Evolutionary conservation across 768 basidiomycete genomes (phyloP), one percentile per base, ranked within the genome.

Genomic region (Russula griseocarnosa): DNA sequence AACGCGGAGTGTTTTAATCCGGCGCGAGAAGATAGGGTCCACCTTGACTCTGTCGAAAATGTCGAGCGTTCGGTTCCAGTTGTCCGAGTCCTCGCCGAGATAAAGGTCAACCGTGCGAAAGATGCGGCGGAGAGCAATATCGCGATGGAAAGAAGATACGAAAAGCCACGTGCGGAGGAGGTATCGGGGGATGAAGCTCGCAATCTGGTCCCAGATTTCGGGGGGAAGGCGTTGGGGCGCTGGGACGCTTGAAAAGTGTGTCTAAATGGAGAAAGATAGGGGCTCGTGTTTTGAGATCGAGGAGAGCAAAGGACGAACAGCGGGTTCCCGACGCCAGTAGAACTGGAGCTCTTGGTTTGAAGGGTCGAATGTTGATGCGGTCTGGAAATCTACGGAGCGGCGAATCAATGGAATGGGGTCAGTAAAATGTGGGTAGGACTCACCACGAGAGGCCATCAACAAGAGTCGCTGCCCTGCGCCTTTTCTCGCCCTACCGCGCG

Each of bases 181-280:
- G 67, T 84, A 83, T 18, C 86, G 81, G 8, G 86, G 85, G 47
- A 83, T 84, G 66, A 82, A 79, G 57, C 76, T 72, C 7, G 86
- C 86, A 49, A 88, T 84, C 16, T 80, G 78, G 67, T 85, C 84
- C 86, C 87, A 88, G 47, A 88, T 79, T 74, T 88, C 87, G 8
- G 78, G 75, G 0, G 87, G 86, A 20, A 81, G 80, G 24, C 85
- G 82, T 64, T 82, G 85, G 3, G 81, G 83, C 3, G 85, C 83
- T 3, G 86, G 84, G 62, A 81, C 81, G 67, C 77, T 73, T 46
- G 76, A 73, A 68, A 83, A 83, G 55, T 79, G 81, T 55, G 85
- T 83, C 82, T 86, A 60, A 32, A 49, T 47, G 30, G 46, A 10
- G 47, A 24, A 34, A 5, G 24, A 49, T 49, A 11, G 57, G 65